Evolutionary conservation across 306 rosid genomes (phyloP).

Genomic region (Vicia villosa): DNA sequence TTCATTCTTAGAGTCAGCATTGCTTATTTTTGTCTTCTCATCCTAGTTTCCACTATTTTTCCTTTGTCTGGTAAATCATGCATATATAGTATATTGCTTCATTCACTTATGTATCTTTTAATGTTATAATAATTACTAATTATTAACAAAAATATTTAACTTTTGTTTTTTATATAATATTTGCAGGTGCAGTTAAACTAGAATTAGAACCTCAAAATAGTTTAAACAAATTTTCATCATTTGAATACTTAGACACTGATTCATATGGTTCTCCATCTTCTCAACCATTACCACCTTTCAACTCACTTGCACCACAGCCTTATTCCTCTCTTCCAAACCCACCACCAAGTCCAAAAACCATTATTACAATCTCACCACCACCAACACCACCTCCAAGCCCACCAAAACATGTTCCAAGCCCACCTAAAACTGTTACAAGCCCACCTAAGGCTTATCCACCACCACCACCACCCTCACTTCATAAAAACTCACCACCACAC

Average conservation of each 20-base stretch:
- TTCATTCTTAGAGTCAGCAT: slow-evolving; percentile 25
- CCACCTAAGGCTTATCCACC: slow-evolving; percentile 58
- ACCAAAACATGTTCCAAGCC: slow-evolving; percentile 43
- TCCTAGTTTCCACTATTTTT: slow-evolving; percentile 42
- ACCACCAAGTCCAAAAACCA: slow-evolving; percentile 33
- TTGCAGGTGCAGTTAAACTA: slow-evolving; percentile 61
- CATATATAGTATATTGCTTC: background rate
- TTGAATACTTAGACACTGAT: slow-evolving; percentile 33
- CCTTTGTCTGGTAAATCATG: slow-evolving; percentile 53
- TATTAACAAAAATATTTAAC: background rate
- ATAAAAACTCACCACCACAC: slow-evolving; percentile 46
- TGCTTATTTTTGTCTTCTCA: slow-evolving; percentile 35
- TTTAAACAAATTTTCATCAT: slow-evolving; percentile 34
- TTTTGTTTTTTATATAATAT: background rate
- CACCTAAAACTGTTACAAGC: slow-evolving; percentile 40
- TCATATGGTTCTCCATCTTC: slow-evolving; percentile 58
- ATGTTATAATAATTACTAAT: background rate
- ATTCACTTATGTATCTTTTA: background rate
- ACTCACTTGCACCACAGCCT: slow-evolving; percentile 51
- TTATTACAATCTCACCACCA: slow-evolving; percentile 26
- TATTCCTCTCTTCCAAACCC: slow-evolving; percentile 39
- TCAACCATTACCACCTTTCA: slow-evolving; percentile 54
- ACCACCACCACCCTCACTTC: slow-evolving; percentile 57
- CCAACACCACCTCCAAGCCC: slow-evolving; percentile 44
- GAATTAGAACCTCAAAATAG: too few relatives aligned